A percentile compares a stretch with the other conserved stretches of the same genome.
Evolutionary conservation across 2,329 filamentous ascomycete genomes (phyloP).

Genomic region (Juglanconis juglandina): DNA sequence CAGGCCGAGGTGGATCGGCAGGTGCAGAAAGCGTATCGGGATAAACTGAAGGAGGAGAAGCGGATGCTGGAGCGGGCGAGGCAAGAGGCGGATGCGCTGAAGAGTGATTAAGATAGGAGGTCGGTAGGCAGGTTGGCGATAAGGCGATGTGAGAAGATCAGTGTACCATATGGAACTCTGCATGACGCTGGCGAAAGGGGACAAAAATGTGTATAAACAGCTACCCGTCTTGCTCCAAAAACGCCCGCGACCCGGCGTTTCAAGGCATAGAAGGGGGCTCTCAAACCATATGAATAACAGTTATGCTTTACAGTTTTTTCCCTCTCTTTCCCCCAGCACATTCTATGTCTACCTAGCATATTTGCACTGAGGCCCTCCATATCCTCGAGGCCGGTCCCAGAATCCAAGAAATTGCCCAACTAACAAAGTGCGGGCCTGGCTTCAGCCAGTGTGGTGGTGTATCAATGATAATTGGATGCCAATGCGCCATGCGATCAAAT

Average conservation of each 20-base stretch:
- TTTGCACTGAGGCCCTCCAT: neutral
- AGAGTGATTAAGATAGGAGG: constrained; percentile 22
- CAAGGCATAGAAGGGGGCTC: neutral
- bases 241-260: no score
- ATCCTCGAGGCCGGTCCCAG: neutral
- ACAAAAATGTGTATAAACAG: no score
- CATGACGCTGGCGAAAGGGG: no score
- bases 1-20: constrained; percentile 53
- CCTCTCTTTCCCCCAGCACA: neutral
- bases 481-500: constrained; percentile 2
- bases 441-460: neutral
- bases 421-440: neutral
- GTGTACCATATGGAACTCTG: neutral
- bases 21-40: constrained; percentile 48
- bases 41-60: constrained; percentile 60
- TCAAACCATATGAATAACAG: neutral
- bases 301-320: neutral
- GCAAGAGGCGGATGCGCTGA: constrained; percentile 45
- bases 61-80: constrained; percentile 54
- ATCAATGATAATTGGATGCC: neutral
- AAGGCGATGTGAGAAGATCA: neutral
- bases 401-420: neutral
- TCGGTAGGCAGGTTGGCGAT: neutral
- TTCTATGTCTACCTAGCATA: constrained; percentile 5
- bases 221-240: no score